Conservation (phyloP, 2,329 filamentous ascomycete genomes). For the Neopestalotiopsis sp. region DNA sequence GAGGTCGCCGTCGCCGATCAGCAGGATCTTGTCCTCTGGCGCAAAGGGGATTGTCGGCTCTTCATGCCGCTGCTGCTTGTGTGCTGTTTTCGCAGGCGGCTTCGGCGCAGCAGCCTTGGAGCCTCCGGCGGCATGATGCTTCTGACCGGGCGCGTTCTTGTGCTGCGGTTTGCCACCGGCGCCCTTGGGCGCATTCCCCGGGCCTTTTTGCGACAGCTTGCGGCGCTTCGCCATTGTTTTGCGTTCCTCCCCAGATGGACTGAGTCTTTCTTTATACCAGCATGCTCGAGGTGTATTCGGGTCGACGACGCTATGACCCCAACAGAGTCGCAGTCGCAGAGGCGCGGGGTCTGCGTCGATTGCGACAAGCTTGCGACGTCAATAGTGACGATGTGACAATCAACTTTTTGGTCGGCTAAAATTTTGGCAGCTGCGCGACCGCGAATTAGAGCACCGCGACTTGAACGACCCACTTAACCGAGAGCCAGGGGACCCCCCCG, state of each 20-base stretch:
- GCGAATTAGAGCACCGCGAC: not conserved
- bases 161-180: slow-evolving; percentile 16
- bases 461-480: slow-evolving; percentile 9
- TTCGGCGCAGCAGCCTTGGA: slow-evolving; percentile 20
- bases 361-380: not conserved
- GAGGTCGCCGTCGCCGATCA: slow-evolving; percentile 82
- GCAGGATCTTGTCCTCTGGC: slow-evolving; percentile 69
- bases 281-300: not conserved
- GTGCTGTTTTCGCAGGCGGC: slow-evolving; percentile 13
- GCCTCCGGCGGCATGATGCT: slow-evolving; percentile 12
- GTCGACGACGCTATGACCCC: too few relatives aligned
- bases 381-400: not conserved
- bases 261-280: not conserved
- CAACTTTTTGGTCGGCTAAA: not conserved
- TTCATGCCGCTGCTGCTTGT: slow-evolving; percentile 33
- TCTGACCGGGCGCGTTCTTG: slow-evolving; percentile 17
- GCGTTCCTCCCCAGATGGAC: slow-evolving; percentile 6
- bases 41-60: slow-evolving; percentile 70
- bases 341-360: not conserved
- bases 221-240: slow-evolving; percentile 45
- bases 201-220: slow-evolving; percentile 31
- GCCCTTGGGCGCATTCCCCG: slow-evolving; percentile 17
- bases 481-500: slow-evolving; percentile 4
- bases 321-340: not conserved
- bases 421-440: slow-evolving; percentile 1